A percentile compares a stretch with the other conserved stretches of the same genome.
These are phyloP conservation scores for Cryphonectria carpinicola DNA, from an alignment of 2,329 filamentous ascomycete species.

Conservation along the genomic window DNA sequence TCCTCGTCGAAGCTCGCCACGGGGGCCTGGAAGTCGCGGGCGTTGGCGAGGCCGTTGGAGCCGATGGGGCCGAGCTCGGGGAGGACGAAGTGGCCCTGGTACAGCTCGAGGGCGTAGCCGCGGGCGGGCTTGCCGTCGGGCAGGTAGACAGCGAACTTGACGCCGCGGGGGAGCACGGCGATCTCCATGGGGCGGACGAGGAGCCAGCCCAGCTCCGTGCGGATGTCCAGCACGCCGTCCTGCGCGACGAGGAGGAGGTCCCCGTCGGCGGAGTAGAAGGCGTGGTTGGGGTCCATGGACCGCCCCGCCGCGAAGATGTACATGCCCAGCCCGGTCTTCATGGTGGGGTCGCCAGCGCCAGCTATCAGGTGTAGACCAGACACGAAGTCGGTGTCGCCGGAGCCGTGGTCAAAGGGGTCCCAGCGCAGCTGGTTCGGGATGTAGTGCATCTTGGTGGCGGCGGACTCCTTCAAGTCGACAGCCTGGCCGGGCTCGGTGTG, in stretches of 20 bases:
- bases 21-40: constrained; percentile 75
- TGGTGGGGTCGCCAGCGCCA: constrained; percentile 76
- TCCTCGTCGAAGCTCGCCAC: constrained; percentile 70
- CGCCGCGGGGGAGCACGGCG: constrained; percentile 72
- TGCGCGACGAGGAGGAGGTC: constrained; percentile 79
- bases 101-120: constrained; percentile 77
- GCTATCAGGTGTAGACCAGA: constrained; percentile 70
- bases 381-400: constrained; percentile 53
- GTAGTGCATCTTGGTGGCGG: constrained; percentile 61
- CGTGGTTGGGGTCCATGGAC: constrained; percentile 75
- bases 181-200: constrained; percentile 81
- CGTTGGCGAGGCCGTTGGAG: constrained; percentile 74
- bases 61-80: constrained; percentile 76
- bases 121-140: constrained; percentile 59
- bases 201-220: constrained; percentile 75
- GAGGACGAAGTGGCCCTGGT: constrained; percentile 72
- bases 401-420: constrained; percentile 75
- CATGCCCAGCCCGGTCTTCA: constrained; percentile 80
- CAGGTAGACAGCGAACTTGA: constrained; percentile 74
- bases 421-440: constrained; percentile 83
- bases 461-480: constrained; percentile 31
- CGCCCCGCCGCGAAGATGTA: constrained; percentile 79
- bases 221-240: constrained; percentile 73
- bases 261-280: constrained; percentile 84
- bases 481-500: constrained; percentile 32